Evolutionary conservation across 257 asterid genomes (phyloP).

Genomic region (Jasminum sambac): DNA sequence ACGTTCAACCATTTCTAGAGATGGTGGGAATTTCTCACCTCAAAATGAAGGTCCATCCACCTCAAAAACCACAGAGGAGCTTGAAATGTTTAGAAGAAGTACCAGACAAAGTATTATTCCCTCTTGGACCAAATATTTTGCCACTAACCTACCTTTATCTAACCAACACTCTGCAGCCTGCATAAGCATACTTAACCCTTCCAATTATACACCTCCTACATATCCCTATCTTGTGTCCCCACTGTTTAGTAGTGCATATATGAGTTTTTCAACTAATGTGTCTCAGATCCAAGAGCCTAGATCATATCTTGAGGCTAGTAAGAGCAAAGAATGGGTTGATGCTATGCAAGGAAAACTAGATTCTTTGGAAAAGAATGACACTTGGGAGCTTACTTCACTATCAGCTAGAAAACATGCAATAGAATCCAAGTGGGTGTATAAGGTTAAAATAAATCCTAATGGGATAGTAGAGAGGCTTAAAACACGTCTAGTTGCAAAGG

Average conservation of each 20-base stretch:
- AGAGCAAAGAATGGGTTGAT: background rate
- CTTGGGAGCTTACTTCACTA: background rate
- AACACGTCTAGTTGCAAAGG: background rate
- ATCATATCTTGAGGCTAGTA: background rate
- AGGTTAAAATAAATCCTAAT: background rate
- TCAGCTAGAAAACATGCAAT: background rate
- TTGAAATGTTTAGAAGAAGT: too few species aligned
- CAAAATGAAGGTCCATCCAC: too few species aligned
- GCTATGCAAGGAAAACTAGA: background rate
- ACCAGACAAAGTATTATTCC: too few species aligned
- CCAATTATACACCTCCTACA: background rate
- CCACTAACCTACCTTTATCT: too few species aligned
- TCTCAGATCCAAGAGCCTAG: background rate
- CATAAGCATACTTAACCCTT: too few species aligned
- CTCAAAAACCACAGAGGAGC: too few species aligned
- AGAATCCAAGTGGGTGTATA: background rate
- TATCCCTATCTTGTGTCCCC: background rate
- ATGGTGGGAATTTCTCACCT: too few species aligned
- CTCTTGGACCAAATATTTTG: too few species aligned
- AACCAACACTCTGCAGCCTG: background rate
- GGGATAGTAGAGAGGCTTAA: background rate
- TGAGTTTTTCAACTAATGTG: background rate
- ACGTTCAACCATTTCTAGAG: too few species aligned
- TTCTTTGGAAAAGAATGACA: background rate
- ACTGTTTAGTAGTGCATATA: background rate